Conservation (phyloP, 139 green algal genomes). For the Trebouxia sp. region DNA sequence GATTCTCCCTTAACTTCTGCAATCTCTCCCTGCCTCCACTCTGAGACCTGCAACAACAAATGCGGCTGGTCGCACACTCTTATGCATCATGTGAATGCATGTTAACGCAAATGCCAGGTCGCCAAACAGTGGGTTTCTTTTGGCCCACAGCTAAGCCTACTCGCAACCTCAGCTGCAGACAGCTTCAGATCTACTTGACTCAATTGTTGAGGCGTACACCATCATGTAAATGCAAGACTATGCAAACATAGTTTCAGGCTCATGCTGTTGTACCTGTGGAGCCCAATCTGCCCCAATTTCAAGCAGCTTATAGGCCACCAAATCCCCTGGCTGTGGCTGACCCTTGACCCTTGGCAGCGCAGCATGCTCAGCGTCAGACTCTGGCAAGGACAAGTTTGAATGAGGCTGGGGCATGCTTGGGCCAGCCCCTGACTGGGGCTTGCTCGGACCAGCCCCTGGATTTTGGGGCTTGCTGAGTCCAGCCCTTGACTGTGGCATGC, state of each 20-base stretch:
- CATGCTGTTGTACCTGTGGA: conserved; percentile 28
- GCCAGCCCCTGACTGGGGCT: not conserved
- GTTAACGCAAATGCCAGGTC: too few species aligned
- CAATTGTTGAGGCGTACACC: too few species aligned
- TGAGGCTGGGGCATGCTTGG: conserved; percentile 16
- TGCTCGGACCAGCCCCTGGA: not conserved
- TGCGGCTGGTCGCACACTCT: too few species aligned
- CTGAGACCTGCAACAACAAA: conserved; percentile 5
- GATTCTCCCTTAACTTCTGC: not conserved
- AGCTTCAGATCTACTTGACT: too few species aligned
- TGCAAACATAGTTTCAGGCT: too few species aligned
- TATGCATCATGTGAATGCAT: too few species aligned
- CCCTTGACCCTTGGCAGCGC: conserved; percentile 16
- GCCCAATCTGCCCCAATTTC: conserved; percentile 39
- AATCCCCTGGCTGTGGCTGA: not conserved
- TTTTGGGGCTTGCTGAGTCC: conserved; percentile 6
- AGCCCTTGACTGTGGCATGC: too few species aligned
- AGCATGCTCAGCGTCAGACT: conserved; percentile 19
- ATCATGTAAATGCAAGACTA: too few species aligned
- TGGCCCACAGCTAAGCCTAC: too few species aligned
- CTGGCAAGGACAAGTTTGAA: too few species aligned
- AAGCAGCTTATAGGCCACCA: conserved; percentile 44
- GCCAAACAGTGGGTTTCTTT: too few species aligned
- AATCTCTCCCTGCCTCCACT: not conserved
- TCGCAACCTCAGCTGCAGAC: too few species aligned